Conservation (phyloP, 2,329 filamentous ascomycete species). For the Camptophora hylomeconis region DNA sequence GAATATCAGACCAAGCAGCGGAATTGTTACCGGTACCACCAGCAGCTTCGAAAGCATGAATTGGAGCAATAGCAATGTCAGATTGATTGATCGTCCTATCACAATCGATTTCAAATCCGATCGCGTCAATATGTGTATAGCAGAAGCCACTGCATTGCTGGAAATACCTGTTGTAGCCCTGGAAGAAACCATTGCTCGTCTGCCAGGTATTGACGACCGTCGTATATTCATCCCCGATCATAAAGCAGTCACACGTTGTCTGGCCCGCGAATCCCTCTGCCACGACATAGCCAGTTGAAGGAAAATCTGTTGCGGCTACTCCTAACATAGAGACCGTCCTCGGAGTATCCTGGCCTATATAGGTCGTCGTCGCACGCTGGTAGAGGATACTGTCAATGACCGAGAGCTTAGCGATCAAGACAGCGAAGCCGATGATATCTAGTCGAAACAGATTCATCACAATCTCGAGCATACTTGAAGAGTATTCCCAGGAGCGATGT, state of each 20-base stretch:
- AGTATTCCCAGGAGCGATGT: conserved; percentile 6
- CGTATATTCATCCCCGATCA: conserved; percentile 5
- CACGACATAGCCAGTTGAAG: conserved; percentile 7
- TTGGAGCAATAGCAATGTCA: conserved; percentile 6
- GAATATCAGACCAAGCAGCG: conserved; percentile 5
- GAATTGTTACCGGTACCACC: conserved; percentile 2
- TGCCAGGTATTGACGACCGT: conserved; percentile 6
- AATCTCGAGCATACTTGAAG: neutral
- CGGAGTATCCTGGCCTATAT: conserved; percentile 1
- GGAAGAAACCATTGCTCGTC: conserved; percentile 6
- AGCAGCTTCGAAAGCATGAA: conserved; percentile 4
- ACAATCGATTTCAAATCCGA: conserved; percentile 8
- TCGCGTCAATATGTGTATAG: conserved; percentile 4
- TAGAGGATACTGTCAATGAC: conserved; percentile 5
- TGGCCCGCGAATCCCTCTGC: conserved; percentile 3
- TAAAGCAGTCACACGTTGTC: conserved; percentile 5
- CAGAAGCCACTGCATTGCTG: conserved; percentile 6
- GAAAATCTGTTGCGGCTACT: conserved; percentile 5
- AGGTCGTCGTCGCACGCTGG: conserved; percentile 3
- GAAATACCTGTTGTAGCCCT: conserved; percentile 6
- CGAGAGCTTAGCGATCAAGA: conserved; percentile 3
- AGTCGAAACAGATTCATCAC: conserved; percentile 1
- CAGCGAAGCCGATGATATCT: conserved; percentile 4
- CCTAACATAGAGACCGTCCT: neutral
- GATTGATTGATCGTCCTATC: conserved; percentile 3